phyloP scores from a whole-genome alignment of 345 rosid genomes.

The Pistacia vera region DNA sequence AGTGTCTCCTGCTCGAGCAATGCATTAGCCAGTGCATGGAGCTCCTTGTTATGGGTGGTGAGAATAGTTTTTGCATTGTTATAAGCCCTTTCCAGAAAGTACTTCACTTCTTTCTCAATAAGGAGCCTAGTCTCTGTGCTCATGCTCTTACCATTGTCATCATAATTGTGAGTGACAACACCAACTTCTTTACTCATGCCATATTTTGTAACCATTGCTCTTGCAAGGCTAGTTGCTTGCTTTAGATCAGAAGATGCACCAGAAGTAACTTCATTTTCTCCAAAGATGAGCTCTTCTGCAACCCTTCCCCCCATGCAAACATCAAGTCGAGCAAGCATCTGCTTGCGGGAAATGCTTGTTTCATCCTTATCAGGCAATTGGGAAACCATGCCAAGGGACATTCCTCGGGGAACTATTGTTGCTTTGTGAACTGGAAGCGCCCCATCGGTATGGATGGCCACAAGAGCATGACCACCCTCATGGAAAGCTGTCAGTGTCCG shows the following conservation, averaged over 20 bases:
- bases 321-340: constrained; percentile 96
- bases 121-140: constrained; percentile 95
- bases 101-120: constrained; percentile 82
- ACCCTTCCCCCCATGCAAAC: constrained; percentile 96
- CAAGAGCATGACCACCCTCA: constrained; percentile 98
- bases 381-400: constrained; percentile 95
- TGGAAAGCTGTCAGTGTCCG: constrained; percentile 83
- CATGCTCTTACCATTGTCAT: constrained; percentile 95
- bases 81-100: constrained; percentile 74
- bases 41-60: constrained; percentile 75
- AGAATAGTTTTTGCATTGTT: constrained; percentile 86
- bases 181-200: constrained; percentile 96
- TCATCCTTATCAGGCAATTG: constrained; percentile 88
- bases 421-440: constrained; percentile 97
- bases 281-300: constrained; percentile 94
- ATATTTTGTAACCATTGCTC: constrained; percentile 85
- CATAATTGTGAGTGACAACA: constrained; percentile 69
- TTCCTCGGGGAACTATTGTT: constrained; percentile 93
- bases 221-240: constrained; percentile 82
- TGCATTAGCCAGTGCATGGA: constrained; percentile 76
- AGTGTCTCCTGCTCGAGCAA: constrained; percentile 84
- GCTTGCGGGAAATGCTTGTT: constrained; percentile 71
- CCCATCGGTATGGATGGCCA: constrained; percentile 86
- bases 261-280: constrained; percentile 86
- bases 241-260: constrained; percentile 88